Percentiles rank a stretch among this genome's conserved stretches.
phyloP scores from a whole-genome alignment of 768 basidiomycete species.

The Pulveroboletus sp. region DNA sequence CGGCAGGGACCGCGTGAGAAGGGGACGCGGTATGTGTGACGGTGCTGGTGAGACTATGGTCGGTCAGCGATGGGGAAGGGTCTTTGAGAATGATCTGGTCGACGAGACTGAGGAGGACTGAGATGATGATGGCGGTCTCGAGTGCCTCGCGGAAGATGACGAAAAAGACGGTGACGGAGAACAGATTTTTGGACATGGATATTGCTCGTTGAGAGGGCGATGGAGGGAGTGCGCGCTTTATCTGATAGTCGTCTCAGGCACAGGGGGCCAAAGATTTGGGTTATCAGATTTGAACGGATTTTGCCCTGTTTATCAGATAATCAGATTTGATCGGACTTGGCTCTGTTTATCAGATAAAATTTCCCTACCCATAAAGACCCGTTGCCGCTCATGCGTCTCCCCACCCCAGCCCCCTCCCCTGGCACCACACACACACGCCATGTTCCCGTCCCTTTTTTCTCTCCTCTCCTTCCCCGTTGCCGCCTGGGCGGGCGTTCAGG shows the following conservation, averaged over 20 bases:
- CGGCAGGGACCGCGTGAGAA: background rate
- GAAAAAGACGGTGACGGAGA: conserved; percentile 92
- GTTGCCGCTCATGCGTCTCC: too few species aligned
- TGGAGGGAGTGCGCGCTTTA: background rate
- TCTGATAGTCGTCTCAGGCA: background rate
- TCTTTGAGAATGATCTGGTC: conserved; percentile 65
- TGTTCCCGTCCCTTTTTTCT: conserved; percentile 4
- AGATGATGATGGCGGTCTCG: conserved; percentile 89
- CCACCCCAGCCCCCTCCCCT: too few species aligned
- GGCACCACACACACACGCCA: background rate
- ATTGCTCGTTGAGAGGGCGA: background rate
- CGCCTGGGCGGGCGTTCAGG: conserved; percentile 60
- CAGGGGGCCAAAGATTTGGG: too few species aligned
- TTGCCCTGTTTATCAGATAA: too few species aligned
- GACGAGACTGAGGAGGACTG: conserved; percentile 87
- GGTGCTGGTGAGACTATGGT: background rate
- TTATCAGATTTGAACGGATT: too few species aligned
- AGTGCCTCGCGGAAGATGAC: conserved; percentile 94
- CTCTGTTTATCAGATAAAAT: too few species aligned
- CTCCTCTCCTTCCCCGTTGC: conserved; percentile 28
- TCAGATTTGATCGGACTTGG: too few species aligned
- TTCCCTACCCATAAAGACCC: background rate
- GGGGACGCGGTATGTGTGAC: background rate
- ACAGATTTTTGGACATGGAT: conserved; percentile 45
- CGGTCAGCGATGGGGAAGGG: background rate